Conservation (phyloP, 441 rosid genomes). For the Kokia cookei region DNA sequence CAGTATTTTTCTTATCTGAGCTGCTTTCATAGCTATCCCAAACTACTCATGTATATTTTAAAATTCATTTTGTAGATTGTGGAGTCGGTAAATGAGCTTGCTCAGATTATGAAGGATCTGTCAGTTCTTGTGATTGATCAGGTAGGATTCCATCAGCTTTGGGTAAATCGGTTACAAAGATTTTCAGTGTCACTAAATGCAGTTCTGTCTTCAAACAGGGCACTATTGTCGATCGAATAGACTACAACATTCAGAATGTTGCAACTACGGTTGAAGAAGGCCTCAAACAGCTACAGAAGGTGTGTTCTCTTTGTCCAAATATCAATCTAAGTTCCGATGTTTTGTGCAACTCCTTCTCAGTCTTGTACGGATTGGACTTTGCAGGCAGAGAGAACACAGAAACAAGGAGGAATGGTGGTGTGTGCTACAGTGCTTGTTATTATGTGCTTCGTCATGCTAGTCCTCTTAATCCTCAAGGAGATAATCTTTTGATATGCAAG, state of each 20-base stretch:
- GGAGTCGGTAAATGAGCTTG: conserved; percentile 87
- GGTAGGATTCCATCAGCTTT: conserved; percentile 32
- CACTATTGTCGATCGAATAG: conserved; percentile 94
- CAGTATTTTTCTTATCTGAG: neutral
- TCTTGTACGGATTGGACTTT: neutral
- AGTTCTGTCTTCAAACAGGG: conserved; percentile 49
- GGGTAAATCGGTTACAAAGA: neutral
- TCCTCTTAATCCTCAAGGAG: conserved; percentile 73
- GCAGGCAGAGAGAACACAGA: conserved; percentile 97
- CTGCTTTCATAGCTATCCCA: neutral
- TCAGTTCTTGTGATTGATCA: conserved; percentile 95
- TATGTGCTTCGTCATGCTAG: conserved; percentile 86
- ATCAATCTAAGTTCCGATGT: neutral
- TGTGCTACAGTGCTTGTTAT: conserved; percentile 83
- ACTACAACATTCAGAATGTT: conserved; percentile 89
- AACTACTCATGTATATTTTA: neutral
- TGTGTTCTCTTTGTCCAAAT: conserved; percentile 13
- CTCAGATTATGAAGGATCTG: conserved; percentile 91
- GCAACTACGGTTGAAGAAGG: conserved; percentile 90
- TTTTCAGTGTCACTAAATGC: conserved; percentile 5
- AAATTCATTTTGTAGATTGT: conserved; percentile 46
- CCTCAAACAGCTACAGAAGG: conserved; percentile 92
- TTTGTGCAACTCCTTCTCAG: neutral
- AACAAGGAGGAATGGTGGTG: conserved; percentile 92
- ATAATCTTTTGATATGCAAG: conserved; percentile 45